phyloP scores from a whole-genome alignment of 805 yeast species.

The Cephaloascus fragrans region DNA sequence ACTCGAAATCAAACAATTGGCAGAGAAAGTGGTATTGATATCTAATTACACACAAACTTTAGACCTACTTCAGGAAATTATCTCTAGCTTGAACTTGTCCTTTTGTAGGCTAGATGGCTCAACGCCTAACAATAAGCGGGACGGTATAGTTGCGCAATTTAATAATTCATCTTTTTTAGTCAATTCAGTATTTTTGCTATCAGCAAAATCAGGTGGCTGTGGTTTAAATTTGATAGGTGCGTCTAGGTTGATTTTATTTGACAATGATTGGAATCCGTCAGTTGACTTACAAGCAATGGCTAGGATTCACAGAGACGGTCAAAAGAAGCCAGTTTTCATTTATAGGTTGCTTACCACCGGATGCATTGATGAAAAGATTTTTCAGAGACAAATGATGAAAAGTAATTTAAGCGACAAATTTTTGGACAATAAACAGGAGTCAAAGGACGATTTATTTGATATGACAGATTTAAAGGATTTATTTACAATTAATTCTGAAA shows the following conservation, averaged over 20 bases:
- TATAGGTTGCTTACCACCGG: conserved; percentile 85
- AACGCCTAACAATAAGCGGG: conserved; percentile 60
- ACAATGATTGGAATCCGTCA: conserved; percentile 97
- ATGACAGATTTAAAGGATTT: conserved; percentile 62
- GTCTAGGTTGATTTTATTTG: conserved; percentile 73
- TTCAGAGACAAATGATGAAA: conserved; percentile 85
- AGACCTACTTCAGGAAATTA: conserved; percentile 56
- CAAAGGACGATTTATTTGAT: conserved; percentile 61
- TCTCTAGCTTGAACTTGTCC: conserved; percentile 37
- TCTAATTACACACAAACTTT: conserved; percentile 85
- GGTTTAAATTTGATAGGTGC: conserved; percentile 91
- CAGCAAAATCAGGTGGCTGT: conserved; percentile 90
- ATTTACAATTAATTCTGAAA: conserved; percentile 45
- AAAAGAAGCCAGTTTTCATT: conserved; percentile 62
- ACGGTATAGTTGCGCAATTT: conserved; percentile 56
- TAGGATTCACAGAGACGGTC: conserved; percentile 91
- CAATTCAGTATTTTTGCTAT: conserved; percentile 59
- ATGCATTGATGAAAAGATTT: conserved; percentile 86
- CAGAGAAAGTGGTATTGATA: conserved; percentile 76
- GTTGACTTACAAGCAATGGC: conserved; percentile 94
- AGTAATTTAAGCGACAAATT: conserved; percentile 69
- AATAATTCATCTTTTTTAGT: conserved; percentile 35
- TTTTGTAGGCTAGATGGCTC: conserved; percentile 75
- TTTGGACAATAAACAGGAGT: conserved; percentile 22
- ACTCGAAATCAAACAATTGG: conserved; percentile 27